These are phyloP conservation scores for Chytriomyces confervae DNA, from an alignment of 192 early-diverging fungal species.

Conservation along the genomic window DNA sequence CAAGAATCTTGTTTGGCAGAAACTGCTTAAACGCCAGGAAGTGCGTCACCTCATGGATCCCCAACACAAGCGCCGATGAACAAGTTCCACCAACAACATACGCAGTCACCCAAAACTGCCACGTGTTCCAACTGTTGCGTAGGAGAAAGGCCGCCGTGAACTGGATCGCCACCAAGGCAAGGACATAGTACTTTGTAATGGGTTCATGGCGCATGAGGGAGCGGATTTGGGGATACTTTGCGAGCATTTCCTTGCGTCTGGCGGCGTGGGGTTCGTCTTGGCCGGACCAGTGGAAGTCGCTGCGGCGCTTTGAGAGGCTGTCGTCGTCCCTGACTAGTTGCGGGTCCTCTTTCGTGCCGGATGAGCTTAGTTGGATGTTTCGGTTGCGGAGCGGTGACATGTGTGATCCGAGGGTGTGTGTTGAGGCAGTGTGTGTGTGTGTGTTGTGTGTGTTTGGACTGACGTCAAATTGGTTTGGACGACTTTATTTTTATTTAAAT, in stretches of 20 bases:
- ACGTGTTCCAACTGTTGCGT: constrained; percentile 66
- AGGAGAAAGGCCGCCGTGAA: constrained; percentile 79
- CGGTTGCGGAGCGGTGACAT: too few species aligned
- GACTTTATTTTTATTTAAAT: too few species aligned
- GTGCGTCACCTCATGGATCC: constrained; percentile 95
- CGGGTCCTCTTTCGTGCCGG: too few species aligned
- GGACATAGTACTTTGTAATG: constrained; percentile 75
- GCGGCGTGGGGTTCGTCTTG: constrained; percentile 92
- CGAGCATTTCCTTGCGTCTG: constrained; percentile 86
- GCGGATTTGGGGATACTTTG: constrained; percentile 86
- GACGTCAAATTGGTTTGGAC: too few species aligned
- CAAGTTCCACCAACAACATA: constrained; percentile 86
- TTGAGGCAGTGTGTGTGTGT: too few species aligned
- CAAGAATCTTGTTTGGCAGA: constrained; percentile 81
- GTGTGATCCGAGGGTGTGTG: too few species aligned
- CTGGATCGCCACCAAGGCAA: constrained; percentile 71
- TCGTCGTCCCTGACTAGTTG: too few species aligned
- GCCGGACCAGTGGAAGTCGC: constrained; percentile 45
- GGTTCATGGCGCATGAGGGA: constrained; percentile 84
- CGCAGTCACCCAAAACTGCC: constrained; percentile 66
- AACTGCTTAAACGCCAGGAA: constrained; percentile 75
- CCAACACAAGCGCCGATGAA: constrained; percentile 79
- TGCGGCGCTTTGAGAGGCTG: constrained; percentile 5
- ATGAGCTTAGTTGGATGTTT: too few species aligned
- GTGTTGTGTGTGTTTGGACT: too few species aligned